phyloP scores from a whole-genome alignment of 2,329 filamentous ascomycete genomes.

The Pseudogymnoascus pannorum region DNA sequence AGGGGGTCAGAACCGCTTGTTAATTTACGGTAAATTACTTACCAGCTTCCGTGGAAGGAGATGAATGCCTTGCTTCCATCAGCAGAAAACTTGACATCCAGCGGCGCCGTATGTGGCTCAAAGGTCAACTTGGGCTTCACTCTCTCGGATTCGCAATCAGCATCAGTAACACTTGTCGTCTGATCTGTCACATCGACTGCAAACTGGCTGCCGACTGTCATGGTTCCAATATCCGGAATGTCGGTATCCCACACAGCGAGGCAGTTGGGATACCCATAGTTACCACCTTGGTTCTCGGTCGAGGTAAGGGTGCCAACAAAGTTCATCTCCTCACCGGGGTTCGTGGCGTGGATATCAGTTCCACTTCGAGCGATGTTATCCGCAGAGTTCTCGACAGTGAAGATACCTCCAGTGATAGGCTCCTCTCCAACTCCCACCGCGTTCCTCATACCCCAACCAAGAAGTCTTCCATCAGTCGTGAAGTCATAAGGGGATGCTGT shows the following conservation, averaged over 20 bases:
- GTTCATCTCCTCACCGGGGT: slow-evolving; percentile 69
- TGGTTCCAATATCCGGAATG: slow-evolving; percentile 34
- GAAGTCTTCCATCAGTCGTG: slow-evolving; percentile 39
- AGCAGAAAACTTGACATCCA: slow-evolving; percentile 61
- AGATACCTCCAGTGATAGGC: slow-evolving; percentile 43
- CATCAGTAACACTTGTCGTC: slow-evolving; percentile 36
- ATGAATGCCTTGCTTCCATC: slow-evolving; percentile 55
- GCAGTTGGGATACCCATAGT: slow-evolving; percentile 67
- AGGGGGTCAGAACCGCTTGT: slow-evolving; percentile 17
- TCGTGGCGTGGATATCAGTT: slow-evolving; percentile 57
- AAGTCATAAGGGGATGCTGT: slow-evolving; percentile 36
- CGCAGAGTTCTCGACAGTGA: slow-evolving; percentile 62
- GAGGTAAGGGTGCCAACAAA: slow-evolving; percentile 53
- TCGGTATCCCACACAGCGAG: slow-evolving; percentile 57
- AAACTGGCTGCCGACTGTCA: slow-evolving; percentile 46
- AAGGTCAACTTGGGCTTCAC: slow-evolving; percentile 51
- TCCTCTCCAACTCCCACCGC: slow-evolving; percentile 65
- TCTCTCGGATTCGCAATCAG: slow-evolving; percentile 36
- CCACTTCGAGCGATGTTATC: slow-evolving; percentile 54
- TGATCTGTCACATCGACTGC: slow-evolving; percentile 27
- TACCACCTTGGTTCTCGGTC: slow-evolving; percentile 34
- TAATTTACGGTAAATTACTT: slow-evolving; percentile 19
- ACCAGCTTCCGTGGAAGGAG: slow-evolving; percentile 66
- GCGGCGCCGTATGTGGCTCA: slow-evolving; percentile 60
- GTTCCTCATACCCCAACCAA: slow-evolving; percentile 67